Percentiles rank a stretch among this genome's conserved stretches.
These are phyloP conservation scores for Botrytis byssoidea DNA, from an alignment of 2,329 filamentous ascomycete species.

Conservation along the genomic window DNA sequence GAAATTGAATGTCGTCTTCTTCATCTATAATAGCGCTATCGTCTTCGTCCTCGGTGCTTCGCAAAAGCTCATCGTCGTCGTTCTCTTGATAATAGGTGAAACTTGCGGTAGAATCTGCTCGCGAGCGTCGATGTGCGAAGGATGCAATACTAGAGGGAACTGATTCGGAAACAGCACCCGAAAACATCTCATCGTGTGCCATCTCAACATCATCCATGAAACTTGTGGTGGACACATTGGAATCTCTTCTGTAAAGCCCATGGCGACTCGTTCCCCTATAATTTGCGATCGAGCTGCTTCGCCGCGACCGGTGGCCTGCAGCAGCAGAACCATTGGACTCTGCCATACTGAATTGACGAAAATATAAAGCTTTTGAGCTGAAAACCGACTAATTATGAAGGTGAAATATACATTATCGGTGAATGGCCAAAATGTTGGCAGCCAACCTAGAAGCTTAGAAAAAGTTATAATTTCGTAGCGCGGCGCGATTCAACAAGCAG, in stretches of 20 bases:
- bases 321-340: conserved; percentile 34
- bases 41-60: conserved; percentile 42
- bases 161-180: conserved; percentile 90
- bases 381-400: conserved; percentile 2
- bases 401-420: conserved; percentile 3
- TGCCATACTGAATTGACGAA: conserved; percentile 30
- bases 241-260: conserved; percentile 61
- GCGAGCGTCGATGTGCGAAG: conserved; percentile 78
- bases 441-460: background rate
- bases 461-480: conserved; percentile 11
- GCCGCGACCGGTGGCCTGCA: conserved; percentile 27
- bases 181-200: conserved; percentile 95
- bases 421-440: conserved; percentile 5
- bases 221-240: conserved; percentile 72
- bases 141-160: conserved; percentile 92
- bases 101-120: conserved; percentile 81
- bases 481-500: conserved; percentile 1
- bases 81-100: conserved; percentile 87
- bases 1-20: conserved; percentile 40
- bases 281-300: conserved; percentile 37
- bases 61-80: conserved; percentile 47
- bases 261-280: conserved; percentile 31
- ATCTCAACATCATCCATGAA: conserved; percentile 97
- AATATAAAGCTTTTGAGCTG: conserved; percentile 19
- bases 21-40: conserved; percentile 43